Evolutionary conservation across 2,329 filamentous ascomycete genomes (phyloP), one percentile per base, ranked within the genome.

Genomic region (Pseudogymnoascus sp.): DNA sequence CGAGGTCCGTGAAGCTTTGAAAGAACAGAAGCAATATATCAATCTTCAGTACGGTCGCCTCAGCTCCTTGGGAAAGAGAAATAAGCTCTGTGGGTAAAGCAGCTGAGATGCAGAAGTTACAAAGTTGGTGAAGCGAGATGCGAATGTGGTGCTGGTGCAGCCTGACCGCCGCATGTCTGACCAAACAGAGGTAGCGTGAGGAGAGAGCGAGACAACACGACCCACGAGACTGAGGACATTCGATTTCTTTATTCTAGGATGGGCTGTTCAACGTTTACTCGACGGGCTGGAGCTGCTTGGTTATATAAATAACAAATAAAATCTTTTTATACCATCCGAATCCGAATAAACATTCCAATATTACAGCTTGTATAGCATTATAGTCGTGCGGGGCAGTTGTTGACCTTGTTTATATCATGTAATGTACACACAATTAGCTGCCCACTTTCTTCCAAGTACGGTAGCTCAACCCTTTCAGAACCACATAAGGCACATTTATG

Each of bases 111-210:
- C 51, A 57, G 51, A 57, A 57, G 51, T 57, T 57, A 57, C 51
- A 57, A 57, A 57, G 51, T 57, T 57, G n/a, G 51, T 57, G 51
- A 57, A 57, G 51, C 51, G 51, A 57, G 51, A 57, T 57, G 51
- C 51, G 51, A 34, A 34, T 28, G 51, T 57, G 51, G 51, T 57
- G 51, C 23, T 57, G 51, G 51, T 57, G 51, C 51, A 57, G 51
- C 51, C 51, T 57, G 51, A 57, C 48, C 48, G 39, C 16, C 39
- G 48, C 48, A 57, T 57, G 48, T 57, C 48, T 57, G 48, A 57
- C 51, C 51, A 57, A 57, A 57, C 51, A 57, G 51, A 34, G n/a
- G 28, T 57, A 57, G 51, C 51, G 51, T 8, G 28, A 19, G 48
- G n/a, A 43, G 19, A 34, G 51, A 31, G 28, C 16, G 51, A 57